phyloP scores from a whole-genome alignment of 805 yeast species.

The Yamadazyma tumulicola region DNA sequence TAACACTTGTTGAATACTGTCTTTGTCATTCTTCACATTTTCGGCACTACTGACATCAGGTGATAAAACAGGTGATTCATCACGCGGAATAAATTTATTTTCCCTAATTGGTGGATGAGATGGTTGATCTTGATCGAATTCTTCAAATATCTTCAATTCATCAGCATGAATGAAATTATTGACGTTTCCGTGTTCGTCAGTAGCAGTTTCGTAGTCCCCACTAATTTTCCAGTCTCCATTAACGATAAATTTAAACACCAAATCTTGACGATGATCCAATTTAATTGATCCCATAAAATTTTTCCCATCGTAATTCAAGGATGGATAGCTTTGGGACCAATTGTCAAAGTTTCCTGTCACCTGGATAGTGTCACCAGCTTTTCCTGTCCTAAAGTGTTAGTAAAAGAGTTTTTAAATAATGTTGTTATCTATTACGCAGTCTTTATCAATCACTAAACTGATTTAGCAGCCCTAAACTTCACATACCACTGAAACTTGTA shows the following conservation, averaged over 20 bases:
- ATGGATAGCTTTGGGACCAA: slow-evolving; percentile 29
- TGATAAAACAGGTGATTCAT: background rate
- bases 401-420: slow-evolving; percentile 1
- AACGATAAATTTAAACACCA: slow-evolving; percentile 37
- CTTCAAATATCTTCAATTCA: slow-evolving; percentile 21
- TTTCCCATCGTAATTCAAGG: slow-evolving; percentile 11
- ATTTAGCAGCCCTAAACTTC: too few relatives aligned
- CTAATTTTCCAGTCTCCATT: slow-evolving; percentile 32
- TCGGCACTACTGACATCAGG: background rate
- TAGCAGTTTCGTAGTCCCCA: slow-evolving; percentile 19
- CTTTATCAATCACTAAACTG: too few relatives aligned
- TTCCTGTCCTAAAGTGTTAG: too few relatives aligned
- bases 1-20: slow-evolving; percentile 17
- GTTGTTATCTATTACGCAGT: too few relatives aligned
- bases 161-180: slow-evolving; percentile 31
- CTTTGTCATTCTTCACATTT: background rate
- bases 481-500: slow-evolving; percentile 14
- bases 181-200: slow-evolving; percentile 33
- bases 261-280: slow-evolving; percentile 18
- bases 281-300: slow-evolving; percentile 20
- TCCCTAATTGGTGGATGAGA: too few relatives aligned
- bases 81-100: background rate
- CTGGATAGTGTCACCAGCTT: slow-evolving; percentile 18
- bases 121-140: slow-evolving; percentile 15
- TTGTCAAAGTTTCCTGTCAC: slow-evolving; percentile 41